phyloP scores from a whole-genome alignment of 2,329 filamentous ascomycete genomes.

The Aspergillus sp. region DNA sequence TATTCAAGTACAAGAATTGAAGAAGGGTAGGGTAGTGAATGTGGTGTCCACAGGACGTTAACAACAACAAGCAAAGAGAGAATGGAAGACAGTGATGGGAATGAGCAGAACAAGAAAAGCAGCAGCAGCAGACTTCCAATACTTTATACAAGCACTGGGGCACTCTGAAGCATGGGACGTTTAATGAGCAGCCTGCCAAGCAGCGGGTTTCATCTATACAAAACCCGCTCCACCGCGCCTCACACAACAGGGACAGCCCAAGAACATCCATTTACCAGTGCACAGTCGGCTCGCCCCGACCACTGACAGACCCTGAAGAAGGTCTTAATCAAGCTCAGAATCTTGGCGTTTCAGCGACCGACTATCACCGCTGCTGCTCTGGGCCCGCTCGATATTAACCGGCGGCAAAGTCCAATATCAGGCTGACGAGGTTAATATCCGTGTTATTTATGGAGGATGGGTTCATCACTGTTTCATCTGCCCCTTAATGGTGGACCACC shows the following conservation, averaged over 20 bases:
- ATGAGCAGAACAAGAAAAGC: neutral
- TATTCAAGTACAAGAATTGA: neutral
- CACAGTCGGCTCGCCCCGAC: neutral
- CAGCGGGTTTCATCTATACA: constrained; percentile 3
- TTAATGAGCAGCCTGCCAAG: constrained; percentile 4
- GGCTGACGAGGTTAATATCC: neutral
- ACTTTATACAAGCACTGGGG: neutral
- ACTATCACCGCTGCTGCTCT: no score
- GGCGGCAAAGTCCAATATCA: neutral
- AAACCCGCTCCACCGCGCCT: neutral
- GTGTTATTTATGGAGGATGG: neutral
- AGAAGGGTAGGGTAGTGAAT: constrained; percentile 1
- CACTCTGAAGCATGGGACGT: neutral
- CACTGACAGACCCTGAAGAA: neutral
- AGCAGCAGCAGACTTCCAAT: neutral
- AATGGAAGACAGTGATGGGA: neutral
- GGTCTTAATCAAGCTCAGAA: neutral
- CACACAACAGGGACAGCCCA: neutral
- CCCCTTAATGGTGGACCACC: no score
- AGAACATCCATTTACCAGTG: neutral
- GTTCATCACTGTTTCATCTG: neutral
- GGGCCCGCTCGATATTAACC: neutral
- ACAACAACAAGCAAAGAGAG: no score
- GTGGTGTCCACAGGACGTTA: neutral
- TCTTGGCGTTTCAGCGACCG: constrained; percentile 1